Evolutionary conservation across 2,329 filamentous ascomycete species (phyloP), one percentile per base, ranked within the genome.

Genomic region (Fusarium kyushuense): DNA sequence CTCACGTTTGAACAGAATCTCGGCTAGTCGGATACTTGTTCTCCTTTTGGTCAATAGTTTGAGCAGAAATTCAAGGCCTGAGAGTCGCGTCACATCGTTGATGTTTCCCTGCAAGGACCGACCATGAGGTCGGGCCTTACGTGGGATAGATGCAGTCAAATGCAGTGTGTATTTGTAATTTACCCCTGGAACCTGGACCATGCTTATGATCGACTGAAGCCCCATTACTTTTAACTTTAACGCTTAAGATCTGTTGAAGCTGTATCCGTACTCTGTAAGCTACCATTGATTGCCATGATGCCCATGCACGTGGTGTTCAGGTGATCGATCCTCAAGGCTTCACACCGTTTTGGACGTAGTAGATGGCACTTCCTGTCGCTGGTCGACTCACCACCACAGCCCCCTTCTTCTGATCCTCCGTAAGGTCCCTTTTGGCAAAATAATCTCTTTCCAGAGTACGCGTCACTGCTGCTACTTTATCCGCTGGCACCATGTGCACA

Each of bases 361-460:
- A 87, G 16, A 89, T 76, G 3, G 84, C 86, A 70, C 87, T 90
- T 32, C 93, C 93, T 70, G 90, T 89, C 6, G 92, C 92, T 0
- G 96, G 96, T 79, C 92, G 90, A 76, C 92, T 97, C 47, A 97
- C 93, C 29, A 98, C 92, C 63, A 98, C 91, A 0, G 94, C 94
- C 51, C 89, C 89, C 58, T 87, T 85, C 74, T 90, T 83, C 80
- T 94, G 92, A 80, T 96, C 92, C 23, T 88, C 85, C 0, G 84
- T 91, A 64, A 89, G 74, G 8, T 83, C 76, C 70, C 86, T 86
- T 82, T 90, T 91, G 57, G 86, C 82, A 79, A 96, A 98, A 78
- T 98, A 99, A 76, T 94, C 89, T 66, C 86, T 86, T 73, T 92
- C 88, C 86, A 96, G 89, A 7, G 92, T 92, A 74, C 87, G 84